Evolutionary conservation across 2,329 filamentous ascomycete genomes (phyloP), one percentile per base, ranked within the genome.

Genomic region (Cylindrodendrum hubeiense): DNA sequence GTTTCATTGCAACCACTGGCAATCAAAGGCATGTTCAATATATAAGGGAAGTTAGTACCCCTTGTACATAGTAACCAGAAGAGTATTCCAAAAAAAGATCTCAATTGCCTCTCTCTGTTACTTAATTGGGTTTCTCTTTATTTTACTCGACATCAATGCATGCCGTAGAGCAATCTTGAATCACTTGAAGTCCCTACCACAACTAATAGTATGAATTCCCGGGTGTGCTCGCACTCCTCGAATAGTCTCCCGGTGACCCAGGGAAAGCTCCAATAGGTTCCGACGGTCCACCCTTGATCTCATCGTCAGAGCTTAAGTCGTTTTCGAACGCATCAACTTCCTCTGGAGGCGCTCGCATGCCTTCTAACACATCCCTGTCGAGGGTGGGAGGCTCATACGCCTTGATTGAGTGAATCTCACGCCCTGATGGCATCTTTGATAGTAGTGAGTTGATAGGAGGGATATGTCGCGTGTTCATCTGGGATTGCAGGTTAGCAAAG

Each of bases 381-480:
- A 98, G 80, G 1, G 80, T 77, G 0, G 92, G 91, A 0, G 89
- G 87, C 7, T 86, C 83, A 71, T 90, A 98, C 1, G 89, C 84
- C 73, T 90, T 91, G 37, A 93, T 82, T 0, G 84, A 86, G 69
- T 97, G 92, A 57, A 97, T 94, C 74, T 98, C 95, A 67, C 95
- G 89, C 2, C 95, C 95, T 1, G 93, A 95, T 0, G 96, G 95
- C 82, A 98, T 92, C 66, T 89, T 90, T 7, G 92, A 87, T 5
- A 97, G 80, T 10, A 98, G 82, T 0, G 92, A 87, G 15, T 90
- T 90, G 5, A 88, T 86, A 0, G 92, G 85, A 0, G 95, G 94
- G 33, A 98, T 87, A 2, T 84, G 60, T 77, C 97, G 94, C 0
- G 94, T 91, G 65, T 95, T 93, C 73, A 97, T 91, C 90, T 95